Percentiles rank a stretch among this genome's conserved stretches.
These are phyloP conservation scores for Candida smagusa DNA, from an alignment of 1,139 yeast species.

Conservation along the genomic window DNA sequence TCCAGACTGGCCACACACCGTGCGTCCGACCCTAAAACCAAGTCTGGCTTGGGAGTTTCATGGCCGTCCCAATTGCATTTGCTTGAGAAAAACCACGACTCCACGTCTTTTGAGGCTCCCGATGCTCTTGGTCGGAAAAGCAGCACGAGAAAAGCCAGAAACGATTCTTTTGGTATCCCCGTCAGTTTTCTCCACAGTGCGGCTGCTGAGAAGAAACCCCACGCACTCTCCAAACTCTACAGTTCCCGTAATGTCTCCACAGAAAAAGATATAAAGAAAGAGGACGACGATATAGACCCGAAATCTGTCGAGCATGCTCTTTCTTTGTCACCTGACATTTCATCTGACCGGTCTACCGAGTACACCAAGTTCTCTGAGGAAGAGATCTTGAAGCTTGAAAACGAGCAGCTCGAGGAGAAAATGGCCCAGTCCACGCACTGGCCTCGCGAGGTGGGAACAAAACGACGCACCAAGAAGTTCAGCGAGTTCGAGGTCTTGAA, in stretches of 20 bases:
- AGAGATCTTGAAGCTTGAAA: constrained; percentile 43
- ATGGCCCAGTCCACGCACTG: constrained; percentile 39
- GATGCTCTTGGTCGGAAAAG: constrained; percentile 33
- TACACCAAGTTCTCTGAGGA: constrained; percentile 32
- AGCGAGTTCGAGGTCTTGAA: constrained; percentile 68
- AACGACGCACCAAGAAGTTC: constrained; percentile 63
- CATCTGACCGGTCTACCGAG: constrained; percentile 1
- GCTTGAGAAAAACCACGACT: constrained; percentile 37
- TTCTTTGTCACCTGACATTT: background rate
- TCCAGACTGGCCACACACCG: constrained; percentile 2
- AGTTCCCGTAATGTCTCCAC: constrained; percentile 6
- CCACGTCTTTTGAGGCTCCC: constrained; percentile 30
- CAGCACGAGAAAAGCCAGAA: constrained; percentile 35
- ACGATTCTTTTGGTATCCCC: constrained; percentile 27
- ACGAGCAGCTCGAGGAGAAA: constrained; percentile 36
- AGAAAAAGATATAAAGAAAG: constrained; percentile 2
- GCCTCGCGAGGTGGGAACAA: constrained; percentile 58
- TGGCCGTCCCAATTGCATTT: constrained; percentile 60
- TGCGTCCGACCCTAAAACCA: background rate
- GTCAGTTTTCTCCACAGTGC: constrained; percentile 13
- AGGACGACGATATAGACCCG: constrained; percentile 1
- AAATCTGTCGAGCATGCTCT: background rate
- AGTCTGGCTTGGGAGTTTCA: constrained; percentile 7
- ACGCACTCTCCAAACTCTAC: constrained; percentile 11
- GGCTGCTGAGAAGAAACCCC: constrained; percentile 10